Conservation (phyloP, 2,329 filamentous ascomycete species). For the Sarocladium kiliense region DNA sequence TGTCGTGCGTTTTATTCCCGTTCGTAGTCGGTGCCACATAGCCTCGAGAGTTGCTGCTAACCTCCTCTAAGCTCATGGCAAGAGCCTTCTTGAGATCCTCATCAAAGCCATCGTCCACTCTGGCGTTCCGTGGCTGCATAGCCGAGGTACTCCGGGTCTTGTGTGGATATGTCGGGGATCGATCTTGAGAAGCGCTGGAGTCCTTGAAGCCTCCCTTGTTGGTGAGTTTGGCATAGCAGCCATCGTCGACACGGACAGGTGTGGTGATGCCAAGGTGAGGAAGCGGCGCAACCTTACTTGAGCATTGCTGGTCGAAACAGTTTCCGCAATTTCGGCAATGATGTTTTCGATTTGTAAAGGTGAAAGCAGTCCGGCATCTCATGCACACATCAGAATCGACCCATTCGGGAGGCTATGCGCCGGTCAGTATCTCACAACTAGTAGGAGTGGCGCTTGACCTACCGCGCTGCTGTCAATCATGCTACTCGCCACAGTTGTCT, state of each 20-base stretch:
- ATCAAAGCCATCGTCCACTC: slow-evolving; percentile 87
- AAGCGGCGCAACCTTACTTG: slow-evolving; percentile 78
- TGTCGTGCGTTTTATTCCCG: slow-evolving; percentile 28
- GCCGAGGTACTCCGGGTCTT: slow-evolving; percentile 61
- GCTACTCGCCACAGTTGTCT: slow-evolving; percentile 80
- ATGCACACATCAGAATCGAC: slow-evolving; percentile 97
- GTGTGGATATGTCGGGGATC: slow-evolving; percentile 44
- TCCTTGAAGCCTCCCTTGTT: slow-evolving; percentile 52
- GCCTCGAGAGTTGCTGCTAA: slow-evolving; percentile 67
- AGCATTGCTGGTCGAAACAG: slow-evolving; percentile 94
- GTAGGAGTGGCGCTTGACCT: slow-evolving; percentile 32
- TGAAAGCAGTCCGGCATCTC: slow-evolving; percentile 92
- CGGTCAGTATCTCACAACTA: not conserved
- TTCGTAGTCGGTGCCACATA: slow-evolving; percentile 59
- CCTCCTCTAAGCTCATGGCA: slow-evolving; percentile 95
- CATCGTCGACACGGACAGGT: slow-evolving; percentile 90
- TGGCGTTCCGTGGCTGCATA: slow-evolving; percentile 87
- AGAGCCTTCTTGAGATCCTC: slow-evolving; percentile 90
- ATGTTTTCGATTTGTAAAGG: slow-evolving; percentile 97
- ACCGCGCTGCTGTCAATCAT: slow-evolving; percentile 98
- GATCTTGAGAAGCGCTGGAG: slow-evolving; percentile 39
- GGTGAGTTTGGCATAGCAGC: slow-evolving; percentile 85
- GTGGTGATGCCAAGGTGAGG: slow-evolving; percentile 91
- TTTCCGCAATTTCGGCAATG: slow-evolving; percentile 98
- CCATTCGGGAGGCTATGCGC: slow-evolving; percentile 82